A percentile compares a stretch with the other conserved stretches of the same genome.
Conservation (phyloP, 495 filamentous ascomycete genomes). For the Trichoderma virens region DNA sequence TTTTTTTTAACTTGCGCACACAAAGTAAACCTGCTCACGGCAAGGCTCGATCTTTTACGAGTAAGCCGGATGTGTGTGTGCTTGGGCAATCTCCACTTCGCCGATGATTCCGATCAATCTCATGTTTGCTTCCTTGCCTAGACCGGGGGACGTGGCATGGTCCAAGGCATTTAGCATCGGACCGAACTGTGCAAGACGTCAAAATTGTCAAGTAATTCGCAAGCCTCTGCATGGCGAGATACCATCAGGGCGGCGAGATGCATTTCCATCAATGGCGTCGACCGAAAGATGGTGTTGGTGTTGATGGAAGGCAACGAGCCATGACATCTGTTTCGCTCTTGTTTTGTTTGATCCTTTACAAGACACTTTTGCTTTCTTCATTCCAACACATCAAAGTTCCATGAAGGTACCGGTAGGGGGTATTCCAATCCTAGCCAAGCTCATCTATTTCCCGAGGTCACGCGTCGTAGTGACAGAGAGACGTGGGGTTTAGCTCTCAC, state of each 20-base stretch:
- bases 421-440: background rate
- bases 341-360: background rate
- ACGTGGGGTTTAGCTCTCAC: background rate
- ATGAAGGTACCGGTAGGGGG: too few species aligned
- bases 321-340: background rate
- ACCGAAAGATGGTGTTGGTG: background rate
- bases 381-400: background rate
- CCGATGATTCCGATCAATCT: conserved; percentile 7
- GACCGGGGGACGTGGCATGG: background rate
- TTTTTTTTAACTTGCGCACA: too few species aligned
- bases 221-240: background rate
- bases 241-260: background rate
- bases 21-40: background rate
- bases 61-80: background rate
- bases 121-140: background rate
- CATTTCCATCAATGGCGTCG: background rate
- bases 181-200: conserved; percentile 4
- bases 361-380: background rate
- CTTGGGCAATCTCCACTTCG: background rate
- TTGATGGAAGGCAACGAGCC: background rate
- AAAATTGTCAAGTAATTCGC: background rate
- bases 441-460: background rate
- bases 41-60: background rate
- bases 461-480: background rate
- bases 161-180: background rate